These are phyloP conservation scores for Trichoderma sp. DNA, from an alignment of 2,329 filamentous ascomycete species.

Conservation along the genomic window DNA sequence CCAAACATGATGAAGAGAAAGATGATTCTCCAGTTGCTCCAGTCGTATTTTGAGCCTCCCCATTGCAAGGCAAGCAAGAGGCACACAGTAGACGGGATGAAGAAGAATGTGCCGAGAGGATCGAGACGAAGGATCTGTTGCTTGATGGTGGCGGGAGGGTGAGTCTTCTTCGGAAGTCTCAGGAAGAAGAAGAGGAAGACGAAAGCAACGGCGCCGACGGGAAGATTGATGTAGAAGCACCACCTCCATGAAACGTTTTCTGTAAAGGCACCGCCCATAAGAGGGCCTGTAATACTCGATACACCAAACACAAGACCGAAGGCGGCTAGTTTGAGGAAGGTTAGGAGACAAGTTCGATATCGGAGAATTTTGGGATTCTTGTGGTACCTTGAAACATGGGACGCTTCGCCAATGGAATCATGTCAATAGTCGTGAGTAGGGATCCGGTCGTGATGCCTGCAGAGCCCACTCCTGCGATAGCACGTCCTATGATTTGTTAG, in stretches of 20 bases:
- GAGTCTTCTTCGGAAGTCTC: slow-evolving; percentile 37
- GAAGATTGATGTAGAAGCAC: slow-evolving; percentile 61
- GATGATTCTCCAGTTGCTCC: slow-evolving; percentile 53
- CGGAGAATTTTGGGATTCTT: background rate
- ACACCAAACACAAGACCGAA: slow-evolving; percentile 57
- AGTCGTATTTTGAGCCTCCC: slow-evolving; percentile 54
- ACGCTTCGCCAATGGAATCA: slow-evolving; percentile 59
- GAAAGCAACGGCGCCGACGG: slow-evolving; percentile 51
- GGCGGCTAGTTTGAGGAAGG: slow-evolving; percentile 32
- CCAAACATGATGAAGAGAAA: slow-evolving; percentile 52
- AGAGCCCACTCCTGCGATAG: slow-evolving; percentile 54
- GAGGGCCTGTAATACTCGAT: slow-evolving; percentile 51
- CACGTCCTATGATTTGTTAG: slow-evolving; percentile 32
- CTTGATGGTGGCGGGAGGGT: slow-evolving; percentile 32
- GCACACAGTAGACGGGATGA: slow-evolving; percentile 57
- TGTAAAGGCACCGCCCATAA: slow-evolving; percentile 54
- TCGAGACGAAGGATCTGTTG: slow-evolving; percentile 53
- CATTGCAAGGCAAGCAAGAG: slow-evolving; percentile 63
- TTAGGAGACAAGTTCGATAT: slow-evolving; percentile 13
- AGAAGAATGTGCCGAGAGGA: slow-evolving; percentile 57
- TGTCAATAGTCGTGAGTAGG: slow-evolving; percentile 54
- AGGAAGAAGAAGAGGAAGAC: slow-evolving; percentile 49
- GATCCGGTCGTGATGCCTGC: slow-evolving; percentile 58
- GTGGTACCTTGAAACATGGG: slow-evolving; percentile 51
- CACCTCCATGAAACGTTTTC: slow-evolving; percentile 49